A percentile compares a stretch with the other conserved stretches of the same genome.
These are phyloP conservation scores for Solanum paucissectum DNA, from an alignment of 257 asterid species.

Conservation along the genomic window DNA sequence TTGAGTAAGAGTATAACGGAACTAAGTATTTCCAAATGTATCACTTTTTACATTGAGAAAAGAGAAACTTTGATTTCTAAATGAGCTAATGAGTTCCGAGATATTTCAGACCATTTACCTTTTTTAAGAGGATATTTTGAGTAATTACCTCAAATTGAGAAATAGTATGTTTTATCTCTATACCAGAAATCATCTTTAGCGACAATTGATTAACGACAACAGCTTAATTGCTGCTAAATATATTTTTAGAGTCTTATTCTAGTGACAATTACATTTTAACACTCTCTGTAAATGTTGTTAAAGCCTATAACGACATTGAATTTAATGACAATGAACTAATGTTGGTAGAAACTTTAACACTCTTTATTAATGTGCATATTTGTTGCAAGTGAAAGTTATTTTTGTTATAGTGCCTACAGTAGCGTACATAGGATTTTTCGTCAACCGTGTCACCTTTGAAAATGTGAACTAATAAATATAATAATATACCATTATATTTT, in stretches of 20 bases:
- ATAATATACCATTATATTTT: too few species aligned
- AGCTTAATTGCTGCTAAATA: background rate
- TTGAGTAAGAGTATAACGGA: too few species aligned
- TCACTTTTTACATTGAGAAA: too few species aligned
- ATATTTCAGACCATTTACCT: too few species aligned
- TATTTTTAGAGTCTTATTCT: background rate
- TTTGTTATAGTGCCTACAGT: background rate
- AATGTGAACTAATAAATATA: background rate
- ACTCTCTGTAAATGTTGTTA: background rate
- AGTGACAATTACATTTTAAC: background rate
- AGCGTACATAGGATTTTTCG: background rate
- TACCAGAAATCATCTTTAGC: background rate
- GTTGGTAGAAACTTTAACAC: background rate
- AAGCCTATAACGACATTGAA: background rate
- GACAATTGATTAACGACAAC: too few species aligned
- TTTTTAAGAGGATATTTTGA: too few species aligned
- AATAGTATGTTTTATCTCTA: background rate
- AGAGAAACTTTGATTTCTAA: too few species aligned
- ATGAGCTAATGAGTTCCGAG: too few species aligned
- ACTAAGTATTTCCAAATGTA: too few species aligned
- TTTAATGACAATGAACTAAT: background rate
- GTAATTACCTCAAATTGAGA: too few species aligned
- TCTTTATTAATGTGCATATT: background rate
- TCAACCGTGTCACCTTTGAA: background rate
- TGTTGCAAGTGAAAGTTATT: background rate